Evolutionary conservation across 106 monocot genomes (phyloP).

Genomic region (Hemerocallis citrina): DNA sequence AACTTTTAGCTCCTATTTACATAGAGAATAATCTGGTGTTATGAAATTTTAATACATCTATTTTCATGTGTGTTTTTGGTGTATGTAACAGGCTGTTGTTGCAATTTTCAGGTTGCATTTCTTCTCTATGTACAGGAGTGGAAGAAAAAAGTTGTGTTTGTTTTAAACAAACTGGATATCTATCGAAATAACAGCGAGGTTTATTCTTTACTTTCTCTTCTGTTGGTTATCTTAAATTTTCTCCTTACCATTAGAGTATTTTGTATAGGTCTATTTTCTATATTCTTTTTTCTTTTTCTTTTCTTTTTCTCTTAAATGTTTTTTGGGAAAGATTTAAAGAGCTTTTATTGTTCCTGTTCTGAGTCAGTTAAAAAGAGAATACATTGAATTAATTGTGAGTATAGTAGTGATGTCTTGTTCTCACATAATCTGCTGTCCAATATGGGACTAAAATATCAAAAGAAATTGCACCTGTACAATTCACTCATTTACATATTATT

Average conservation of each 20-base stretch:
- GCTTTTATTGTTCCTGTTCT: too few species aligned
- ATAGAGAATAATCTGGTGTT: neutral
- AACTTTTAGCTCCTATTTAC: neutral
- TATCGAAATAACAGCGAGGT: slow-evolving; percentile 83
- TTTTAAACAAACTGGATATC: slow-evolving; percentile 88
- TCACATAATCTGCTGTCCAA: too few species aligned
- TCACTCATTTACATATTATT: neutral
- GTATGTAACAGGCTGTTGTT: slow-evolving; percentile 5
- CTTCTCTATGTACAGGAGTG: slow-evolving; percentile 85
- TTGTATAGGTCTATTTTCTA: too few species aligned
- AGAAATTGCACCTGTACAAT: too few species aligned
- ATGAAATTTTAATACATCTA: neutral
- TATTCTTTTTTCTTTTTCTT: too few species aligned
- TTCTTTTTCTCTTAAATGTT: too few species aligned
- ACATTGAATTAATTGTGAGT: too few species aligned
- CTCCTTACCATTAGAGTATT: too few species aligned
- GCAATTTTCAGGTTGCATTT: slow-evolving; percentile 57
- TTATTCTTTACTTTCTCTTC: slow-evolving; percentile 14
- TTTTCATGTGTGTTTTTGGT: neutral
- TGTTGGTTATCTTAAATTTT: neutral
- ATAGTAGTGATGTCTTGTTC: too few species aligned
- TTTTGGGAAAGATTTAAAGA: too few species aligned
- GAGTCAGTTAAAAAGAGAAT: too few species aligned
- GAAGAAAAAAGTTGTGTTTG: slow-evolving; percentile 96
- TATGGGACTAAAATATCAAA: too few species aligned